Evolutionary conservation across 345 rosid genomes (phyloP).

Genomic region (Xanthoceras sorbifolium): DNA sequence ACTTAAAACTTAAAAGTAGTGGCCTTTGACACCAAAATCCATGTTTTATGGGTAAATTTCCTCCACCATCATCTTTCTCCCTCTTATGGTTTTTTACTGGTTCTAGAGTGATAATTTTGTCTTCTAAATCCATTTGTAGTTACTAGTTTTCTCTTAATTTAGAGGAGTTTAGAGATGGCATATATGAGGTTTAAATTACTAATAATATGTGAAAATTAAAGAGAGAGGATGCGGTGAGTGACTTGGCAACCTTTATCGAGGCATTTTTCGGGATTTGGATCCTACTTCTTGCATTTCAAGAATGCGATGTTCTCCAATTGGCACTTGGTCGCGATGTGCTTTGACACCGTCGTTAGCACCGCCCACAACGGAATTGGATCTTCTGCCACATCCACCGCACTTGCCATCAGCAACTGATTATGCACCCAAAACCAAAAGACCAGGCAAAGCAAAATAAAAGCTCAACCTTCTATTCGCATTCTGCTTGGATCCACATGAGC

Average conservation of each 20-base stretch:
- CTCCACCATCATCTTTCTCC: too few relatives aligned
- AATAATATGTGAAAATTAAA: neutral
- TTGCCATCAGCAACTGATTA: slow-evolving; percentile 56
- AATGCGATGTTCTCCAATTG: slow-evolving; percentile 75
- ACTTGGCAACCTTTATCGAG: slow-evolving; percentile 93
- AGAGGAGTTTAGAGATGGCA: neutral
- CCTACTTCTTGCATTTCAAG: slow-evolving; percentile 95
- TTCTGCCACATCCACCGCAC: slow-evolving; percentile 67
- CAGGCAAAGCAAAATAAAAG: neutral
- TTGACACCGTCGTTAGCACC: slow-evolving; percentile 83
- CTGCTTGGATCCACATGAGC: neutral
- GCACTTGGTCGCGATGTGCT: slow-evolving; percentile 76
- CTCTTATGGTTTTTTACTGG: neutral
- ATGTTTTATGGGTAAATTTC: neutral
- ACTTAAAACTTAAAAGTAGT: neutral
- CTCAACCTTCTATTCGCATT: neutral
- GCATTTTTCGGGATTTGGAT: slow-evolving; percentile 97
- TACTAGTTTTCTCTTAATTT: neutral
- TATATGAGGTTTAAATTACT: neutral
- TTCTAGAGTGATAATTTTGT: neutral
- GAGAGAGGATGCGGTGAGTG: slow-evolving; percentile 74
- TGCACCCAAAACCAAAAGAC: neutral
- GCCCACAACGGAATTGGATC: slow-evolving; percentile 94
- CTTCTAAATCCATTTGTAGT: neutral
- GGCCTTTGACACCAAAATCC: neutral